These are phyloP conservation scores for Nidularia pulvinata DNA, from an alignment of 768 basidiomycete species.

Conservation along the genomic window DNA sequence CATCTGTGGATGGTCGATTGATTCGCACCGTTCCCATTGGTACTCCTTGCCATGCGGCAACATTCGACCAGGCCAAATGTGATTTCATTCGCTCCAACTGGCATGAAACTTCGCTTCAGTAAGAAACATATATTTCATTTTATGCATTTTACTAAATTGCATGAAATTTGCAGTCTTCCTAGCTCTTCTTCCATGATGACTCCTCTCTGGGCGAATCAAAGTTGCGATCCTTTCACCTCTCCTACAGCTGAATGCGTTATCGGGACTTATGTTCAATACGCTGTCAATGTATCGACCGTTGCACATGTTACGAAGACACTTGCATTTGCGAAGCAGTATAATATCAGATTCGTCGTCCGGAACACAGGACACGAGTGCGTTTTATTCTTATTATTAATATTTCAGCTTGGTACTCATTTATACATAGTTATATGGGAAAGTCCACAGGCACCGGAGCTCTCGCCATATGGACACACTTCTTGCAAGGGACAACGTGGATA, in stretches of 20 bases:
- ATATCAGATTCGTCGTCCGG: background rate
- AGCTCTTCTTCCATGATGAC: constrained; percentile 14
- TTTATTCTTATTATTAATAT: background rate
- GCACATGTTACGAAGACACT: background rate
- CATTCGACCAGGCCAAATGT: background rate
- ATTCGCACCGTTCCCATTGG: background rate
- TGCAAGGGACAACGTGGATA: background rate
- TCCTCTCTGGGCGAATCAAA: constrained; percentile 12
- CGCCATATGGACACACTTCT: background rate
- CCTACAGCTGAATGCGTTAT: constrained; percentile 6
- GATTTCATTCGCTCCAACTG: background rate
- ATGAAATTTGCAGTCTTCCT: constrained; percentile 1
- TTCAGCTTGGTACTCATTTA: background rate
- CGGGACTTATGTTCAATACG: constrained; percentile 14
- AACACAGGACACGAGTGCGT: background rate
- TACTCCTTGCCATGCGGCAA: background rate
- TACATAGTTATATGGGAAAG: background rate
- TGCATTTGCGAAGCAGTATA: background rate
- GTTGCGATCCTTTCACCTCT: constrained; percentile 13
- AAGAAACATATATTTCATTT: background rate
- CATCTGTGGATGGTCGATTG: background rate
- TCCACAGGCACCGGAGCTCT: background rate
- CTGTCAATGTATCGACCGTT: background rate
- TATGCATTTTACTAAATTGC: background rate
- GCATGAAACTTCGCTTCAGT: background rate